Evolutionary conservation across 805 yeast genomes (phyloP).

Genomic region (Metschnikowia reukaufii): DNA sequence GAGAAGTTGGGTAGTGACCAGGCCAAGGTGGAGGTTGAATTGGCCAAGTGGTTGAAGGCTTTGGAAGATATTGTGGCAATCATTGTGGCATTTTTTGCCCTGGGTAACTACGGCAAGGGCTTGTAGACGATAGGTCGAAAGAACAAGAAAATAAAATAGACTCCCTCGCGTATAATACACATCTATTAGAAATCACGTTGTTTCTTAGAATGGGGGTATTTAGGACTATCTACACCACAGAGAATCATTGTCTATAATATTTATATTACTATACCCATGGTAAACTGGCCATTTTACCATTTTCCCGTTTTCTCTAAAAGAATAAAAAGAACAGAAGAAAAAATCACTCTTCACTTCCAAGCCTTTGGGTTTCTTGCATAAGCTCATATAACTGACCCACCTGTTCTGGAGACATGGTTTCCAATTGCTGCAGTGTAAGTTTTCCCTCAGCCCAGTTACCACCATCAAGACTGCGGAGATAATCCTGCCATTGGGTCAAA

Average conservation of each 20-base stretch:
- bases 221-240: too few species aligned
- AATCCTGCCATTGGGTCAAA: conserved; percentile 91
- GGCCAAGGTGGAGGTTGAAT: conserved; percentile 62
- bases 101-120: conserved; percentile 88
- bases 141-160: not conserved
- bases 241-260: too few species aligned
- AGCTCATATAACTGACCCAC: conserved; percentile 74
- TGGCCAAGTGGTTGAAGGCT: conserved; percentile 72
- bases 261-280: not conserved
- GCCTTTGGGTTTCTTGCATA: conserved; percentile 66
- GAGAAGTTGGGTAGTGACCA: conserved; percentile 77
- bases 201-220: too few species aligned
- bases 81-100: conserved; percentile 71
- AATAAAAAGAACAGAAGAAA: too few species aligned
- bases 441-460: conserved; percentile 43
- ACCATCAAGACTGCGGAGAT: conserved; percentile 56
- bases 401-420: conserved; percentile 89
- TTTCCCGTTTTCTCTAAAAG: not conserved
- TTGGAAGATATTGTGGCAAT: conserved; percentile 71
- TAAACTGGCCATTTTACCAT: not conserved
- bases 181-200: too few species aligned
- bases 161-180: too few species aligned
- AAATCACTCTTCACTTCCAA: conserved; percentile 19
- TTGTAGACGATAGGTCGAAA: conserved; percentile 39
- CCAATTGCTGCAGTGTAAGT: conserved; percentile 63